A percentile compares a stretch with the other conserved stretches of the same genome.
Conservation (phyloP, 306 rosid species). For the Cicer pinnatifidum region DNA sequence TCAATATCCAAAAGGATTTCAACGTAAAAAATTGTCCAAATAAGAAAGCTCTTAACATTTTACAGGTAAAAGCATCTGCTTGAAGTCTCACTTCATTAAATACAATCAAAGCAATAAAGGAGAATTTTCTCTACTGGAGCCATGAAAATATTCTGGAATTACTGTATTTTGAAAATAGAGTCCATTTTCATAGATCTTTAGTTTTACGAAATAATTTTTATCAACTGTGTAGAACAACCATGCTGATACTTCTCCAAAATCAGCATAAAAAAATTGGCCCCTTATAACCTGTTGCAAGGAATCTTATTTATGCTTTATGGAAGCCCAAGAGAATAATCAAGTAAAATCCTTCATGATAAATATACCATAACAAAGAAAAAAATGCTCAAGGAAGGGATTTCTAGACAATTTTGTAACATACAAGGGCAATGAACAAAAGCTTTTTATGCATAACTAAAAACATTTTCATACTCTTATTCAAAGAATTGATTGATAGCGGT, state of each 20-base stretch:
- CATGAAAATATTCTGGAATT: constrained; percentile 18
- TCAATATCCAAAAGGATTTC: constrained; percentile 1
- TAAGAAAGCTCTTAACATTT: constrained; percentile 26
- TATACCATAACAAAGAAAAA: constrained; percentile 30
- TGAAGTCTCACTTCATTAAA: constrained; percentile 33
- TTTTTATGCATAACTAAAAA: neutral
- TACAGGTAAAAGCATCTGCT: constrained; percentile 34
- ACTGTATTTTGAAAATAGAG: neutral
- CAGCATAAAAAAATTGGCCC: constrained; percentile 11
- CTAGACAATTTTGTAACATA: constrained; percentile 13
- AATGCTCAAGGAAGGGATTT: constrained; percentile 26
- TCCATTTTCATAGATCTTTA: constrained; percentile 18
- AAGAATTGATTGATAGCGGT: constrained; percentile 24
- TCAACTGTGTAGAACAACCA: neutral
- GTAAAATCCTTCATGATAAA: constrained; percentile 32
- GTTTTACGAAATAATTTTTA: neutral
- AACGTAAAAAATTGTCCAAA: constrained; percentile 24
- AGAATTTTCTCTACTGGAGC: neutral
- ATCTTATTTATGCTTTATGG: neutral
- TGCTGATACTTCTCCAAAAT: constrained; percentile 28
- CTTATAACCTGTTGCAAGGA: constrained; percentile 7
- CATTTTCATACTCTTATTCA: neutral
- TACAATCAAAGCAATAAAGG: constrained; percentile 14
- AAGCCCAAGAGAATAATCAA: constrained; percentile 21
- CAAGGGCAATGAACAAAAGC: constrained; percentile 24